Percentiles rank a stretch among this genome's conserved stretches.
These are phyloP conservation scores for Canariomyces notabilis DNA, from an alignment of 2,329 filamentous ascomycete genomes.

Conservation along the genomic window DNA sequence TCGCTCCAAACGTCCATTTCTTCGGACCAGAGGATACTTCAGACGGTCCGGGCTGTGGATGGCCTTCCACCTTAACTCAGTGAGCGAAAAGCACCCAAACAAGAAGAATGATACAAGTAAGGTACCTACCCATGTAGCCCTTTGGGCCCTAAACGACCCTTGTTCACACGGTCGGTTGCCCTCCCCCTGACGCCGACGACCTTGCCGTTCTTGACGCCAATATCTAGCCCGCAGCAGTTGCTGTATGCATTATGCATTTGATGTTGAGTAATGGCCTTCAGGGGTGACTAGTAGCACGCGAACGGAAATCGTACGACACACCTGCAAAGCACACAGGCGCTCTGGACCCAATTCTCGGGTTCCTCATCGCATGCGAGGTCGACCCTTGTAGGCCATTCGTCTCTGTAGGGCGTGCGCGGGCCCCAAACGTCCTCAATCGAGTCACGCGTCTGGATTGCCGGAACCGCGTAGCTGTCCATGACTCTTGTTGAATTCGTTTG, in stretches of 20 bases:
- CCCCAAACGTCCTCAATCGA: conserved; percentile 8
- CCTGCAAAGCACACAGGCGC: conserved; percentile 36
- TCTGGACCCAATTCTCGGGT: conserved; percentile 36
- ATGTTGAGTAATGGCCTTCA: no score
- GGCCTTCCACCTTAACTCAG: conserved; percentile 24
- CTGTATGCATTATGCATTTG: no score
- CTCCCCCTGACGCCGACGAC: conserved; percentile 35
- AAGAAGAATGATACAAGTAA: neutral
- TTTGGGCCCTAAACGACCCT: conserved; percentile 33
- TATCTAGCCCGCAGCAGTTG: conserved; percentile 34
- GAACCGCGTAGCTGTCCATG: neutral
- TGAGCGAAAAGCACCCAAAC: neutral
- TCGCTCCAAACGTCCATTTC: conserved; percentile 31
- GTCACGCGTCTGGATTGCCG: neutral
- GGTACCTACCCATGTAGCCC: conserved; percentile 30
- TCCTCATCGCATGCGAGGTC: conserved; percentile 29
- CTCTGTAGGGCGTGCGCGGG: conserved; percentile 30
- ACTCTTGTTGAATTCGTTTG: neutral
- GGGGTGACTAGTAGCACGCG: no score
- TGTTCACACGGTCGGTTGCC: conserved; percentile 31
- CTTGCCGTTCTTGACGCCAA: conserved; percentile 33
- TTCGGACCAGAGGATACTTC: conserved; percentile 30
- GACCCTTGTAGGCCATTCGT: conserved; percentile 32
- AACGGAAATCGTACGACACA: conserved; percentile 16
- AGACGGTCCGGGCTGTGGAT: conserved; percentile 29